phyloP scores from a whole-genome alignment of 2,329 filamentous ascomycete species.

The Colletotrichum chlorophyti region DNA sequence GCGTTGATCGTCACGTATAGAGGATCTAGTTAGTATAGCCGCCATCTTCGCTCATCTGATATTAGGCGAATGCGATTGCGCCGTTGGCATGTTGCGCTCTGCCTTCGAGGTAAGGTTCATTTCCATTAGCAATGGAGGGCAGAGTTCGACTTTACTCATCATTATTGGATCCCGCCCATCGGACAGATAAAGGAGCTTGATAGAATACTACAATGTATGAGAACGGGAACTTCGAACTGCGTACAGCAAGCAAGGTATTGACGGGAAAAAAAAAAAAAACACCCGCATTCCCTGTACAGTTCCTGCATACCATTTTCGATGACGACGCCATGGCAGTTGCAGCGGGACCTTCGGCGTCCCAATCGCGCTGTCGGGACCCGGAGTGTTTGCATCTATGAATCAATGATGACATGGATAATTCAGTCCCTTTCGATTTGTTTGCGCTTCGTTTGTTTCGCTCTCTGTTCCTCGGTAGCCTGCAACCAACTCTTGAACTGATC shows the following conservation, averaged over 20 bases:
- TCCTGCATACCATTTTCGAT: constrained; percentile 1
- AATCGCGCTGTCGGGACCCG: neutral
- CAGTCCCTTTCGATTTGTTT: too few relatives aligned
- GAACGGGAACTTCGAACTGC: too few relatives aligned
- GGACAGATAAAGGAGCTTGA: too few relatives aligned
- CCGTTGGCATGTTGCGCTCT: neutral
- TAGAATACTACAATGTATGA: too few relatives aligned
- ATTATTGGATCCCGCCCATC: too few relatives aligned
- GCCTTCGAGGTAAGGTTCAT: too few relatives aligned
- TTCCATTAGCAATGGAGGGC: too few relatives aligned
- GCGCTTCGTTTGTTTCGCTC: too few relatives aligned
- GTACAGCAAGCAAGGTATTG: too few relatives aligned
- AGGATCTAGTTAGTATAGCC: neutral
- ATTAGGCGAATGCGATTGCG: constrained; percentile 2
- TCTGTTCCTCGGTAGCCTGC: too few relatives aligned
- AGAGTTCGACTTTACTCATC: too few relatives aligned
- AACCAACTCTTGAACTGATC: too few relatives aligned
- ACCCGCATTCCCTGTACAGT: neutral
- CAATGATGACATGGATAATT: neutral
- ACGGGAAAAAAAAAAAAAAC: neutral
- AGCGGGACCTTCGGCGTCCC: constrained; percentile 4
- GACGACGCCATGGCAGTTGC: constrained; percentile 12
- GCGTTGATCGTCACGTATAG: neutral
- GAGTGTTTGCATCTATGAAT: neutral
- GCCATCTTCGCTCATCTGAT: constrained; percentile 6